Evolutionary conservation across 306 rosid genomes (phyloP).

Genomic region (Ceratonia siliqua): DNA sequence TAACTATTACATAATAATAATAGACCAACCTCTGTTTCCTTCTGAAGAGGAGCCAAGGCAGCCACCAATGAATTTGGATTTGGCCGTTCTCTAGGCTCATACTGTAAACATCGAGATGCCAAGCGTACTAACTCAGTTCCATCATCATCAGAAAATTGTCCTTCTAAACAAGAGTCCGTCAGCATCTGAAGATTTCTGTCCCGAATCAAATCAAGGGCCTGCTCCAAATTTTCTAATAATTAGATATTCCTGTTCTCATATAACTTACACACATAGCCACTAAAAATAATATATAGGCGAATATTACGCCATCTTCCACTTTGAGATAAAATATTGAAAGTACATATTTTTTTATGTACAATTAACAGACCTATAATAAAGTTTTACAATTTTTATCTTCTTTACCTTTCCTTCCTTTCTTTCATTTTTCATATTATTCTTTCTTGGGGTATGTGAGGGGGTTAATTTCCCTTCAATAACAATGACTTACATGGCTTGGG

Average conservation of each 20-base stretch:
- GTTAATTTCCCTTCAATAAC: background rate
- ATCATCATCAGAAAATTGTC: slow-evolving; percentile 72
- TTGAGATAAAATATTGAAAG: background rate
- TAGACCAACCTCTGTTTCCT: slow-evolving; percentile 73
- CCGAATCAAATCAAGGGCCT: slow-evolving; percentile 83
- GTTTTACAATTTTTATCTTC: background rate
- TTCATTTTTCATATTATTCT: background rate
- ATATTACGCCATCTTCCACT: background rate
- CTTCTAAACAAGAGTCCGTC: slow-evolving; percentile 84
- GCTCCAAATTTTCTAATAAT: slow-evolving; percentile 29
- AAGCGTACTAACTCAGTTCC: slow-evolving; percentile 74
- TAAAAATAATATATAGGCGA: background rate
- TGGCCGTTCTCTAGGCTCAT: slow-evolving; percentile 83
- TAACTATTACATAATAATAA: slow-evolving; percentile 1
- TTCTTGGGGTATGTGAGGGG: background rate
- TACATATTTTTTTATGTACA: background rate
- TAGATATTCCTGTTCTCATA: slow-evolving; percentile 28
- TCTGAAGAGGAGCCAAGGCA: slow-evolving; percentile 74
- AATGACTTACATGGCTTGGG: slow-evolving; percentile 75
- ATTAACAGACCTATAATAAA: slow-evolving; percentile 1
- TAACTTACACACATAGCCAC: background rate
- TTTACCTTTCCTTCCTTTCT: background rate
- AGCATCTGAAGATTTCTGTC: slow-evolving; percentile 85
- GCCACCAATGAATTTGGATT: slow-evolving; percentile 69
- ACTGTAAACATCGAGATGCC: slow-evolving; percentile 75